Percentiles rank a stretch among this genome's conserved stretches.
These are phyloP conservation scores for Camelina hispida DNA, from an alignment of 345 rosid genomes.

Conservation along the genomic window DNA sequence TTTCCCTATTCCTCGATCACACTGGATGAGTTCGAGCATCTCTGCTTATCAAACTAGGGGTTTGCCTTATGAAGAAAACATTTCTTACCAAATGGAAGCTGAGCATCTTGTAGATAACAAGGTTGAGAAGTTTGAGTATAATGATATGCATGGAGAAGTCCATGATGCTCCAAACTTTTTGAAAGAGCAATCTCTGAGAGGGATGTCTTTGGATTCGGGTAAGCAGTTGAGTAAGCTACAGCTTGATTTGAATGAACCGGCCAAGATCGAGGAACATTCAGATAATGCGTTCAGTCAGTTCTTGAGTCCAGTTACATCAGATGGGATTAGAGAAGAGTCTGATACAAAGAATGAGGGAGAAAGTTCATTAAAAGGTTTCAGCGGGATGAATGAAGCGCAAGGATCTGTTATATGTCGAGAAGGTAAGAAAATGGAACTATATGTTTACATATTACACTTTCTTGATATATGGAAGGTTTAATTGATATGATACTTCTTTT, in stretches of 20 bases:
- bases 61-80: conserved; percentile 18
- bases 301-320: conserved; percentile 34
- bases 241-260: conserved; percentile 61
- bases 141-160: conserved; percentile 41
- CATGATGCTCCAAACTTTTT: conserved; percentile 20
- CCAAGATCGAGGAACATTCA: conserved; percentile 46
- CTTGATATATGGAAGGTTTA: conserved; percentile 7
- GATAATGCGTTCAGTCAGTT: conserved; percentile 37
- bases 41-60: conserved; percentile 35
- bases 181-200: conserved; percentile 18
- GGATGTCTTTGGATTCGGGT: conserved; percentile 23
- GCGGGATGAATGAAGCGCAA: conserved; percentile 27
- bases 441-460: conserved; percentile 1
- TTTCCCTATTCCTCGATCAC: conserved; percentile 36
- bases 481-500: conserved; percentile 12
- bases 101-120: conserved; percentile 17
- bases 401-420: conserved; percentile 18
- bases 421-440: conserved; percentile 22
- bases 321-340: conserved; percentile 15
- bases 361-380: conserved; percentile 6
- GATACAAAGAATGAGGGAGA: conserved; percentile 29
- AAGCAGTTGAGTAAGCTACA: conserved; percentile 31
- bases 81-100: conserved; percentile 27
- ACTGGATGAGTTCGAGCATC: conserved; percentile 40
- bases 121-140: conserved; percentile 46